These are phyloP conservation scores for Chrysosporium queenslandicum DNA, from an alignment of 2,329 filamentous ascomycete species.

Conservation along the genomic window DNA sequence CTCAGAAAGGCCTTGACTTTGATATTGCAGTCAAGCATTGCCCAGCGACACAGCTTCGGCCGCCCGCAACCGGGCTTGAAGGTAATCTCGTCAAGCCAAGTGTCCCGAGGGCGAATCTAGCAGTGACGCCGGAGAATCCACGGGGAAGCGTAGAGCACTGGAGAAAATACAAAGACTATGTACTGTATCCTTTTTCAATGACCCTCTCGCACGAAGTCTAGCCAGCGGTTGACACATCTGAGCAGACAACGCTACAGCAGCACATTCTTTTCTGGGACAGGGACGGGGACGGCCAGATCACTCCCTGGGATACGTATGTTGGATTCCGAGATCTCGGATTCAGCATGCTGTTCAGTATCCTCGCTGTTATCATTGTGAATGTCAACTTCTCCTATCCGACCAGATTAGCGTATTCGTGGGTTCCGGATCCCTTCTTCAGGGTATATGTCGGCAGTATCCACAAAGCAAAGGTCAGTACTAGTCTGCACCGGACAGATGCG, in stretches of 20 bases:
- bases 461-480: conserved; percentile 24
- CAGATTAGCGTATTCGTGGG: conserved; percentile 22
- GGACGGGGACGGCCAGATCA: conserved; percentile 45
- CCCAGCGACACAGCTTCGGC: conserved; percentile 6
- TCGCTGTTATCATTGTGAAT: conserved; percentile 43
- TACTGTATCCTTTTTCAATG: too few species aligned
- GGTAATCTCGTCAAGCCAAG: background rate
- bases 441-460: conserved; percentile 27
- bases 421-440: conserved; percentile 38
- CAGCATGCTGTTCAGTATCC: conserved; percentile 34
- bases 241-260: conserved; percentile 36
- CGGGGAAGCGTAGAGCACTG: background rate
- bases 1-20: background rate
- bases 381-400: conserved; percentile 44
- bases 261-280: conserved; percentile 46
- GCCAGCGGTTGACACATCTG: too few species aligned
- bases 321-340: conserved; percentile 42
- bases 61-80: background rate
- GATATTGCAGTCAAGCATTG: conserved; percentile 1
- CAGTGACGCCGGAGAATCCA: conserved; percentile 1
- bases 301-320: conserved; percentile 42
- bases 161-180: background rate
- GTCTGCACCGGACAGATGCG: background rate
- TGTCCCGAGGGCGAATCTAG: background rate
- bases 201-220: too few species aligned